phyloP scores from a whole-genome alignment of 2,329 filamentous ascomycete species.

The Claviceps paspali region DNA sequence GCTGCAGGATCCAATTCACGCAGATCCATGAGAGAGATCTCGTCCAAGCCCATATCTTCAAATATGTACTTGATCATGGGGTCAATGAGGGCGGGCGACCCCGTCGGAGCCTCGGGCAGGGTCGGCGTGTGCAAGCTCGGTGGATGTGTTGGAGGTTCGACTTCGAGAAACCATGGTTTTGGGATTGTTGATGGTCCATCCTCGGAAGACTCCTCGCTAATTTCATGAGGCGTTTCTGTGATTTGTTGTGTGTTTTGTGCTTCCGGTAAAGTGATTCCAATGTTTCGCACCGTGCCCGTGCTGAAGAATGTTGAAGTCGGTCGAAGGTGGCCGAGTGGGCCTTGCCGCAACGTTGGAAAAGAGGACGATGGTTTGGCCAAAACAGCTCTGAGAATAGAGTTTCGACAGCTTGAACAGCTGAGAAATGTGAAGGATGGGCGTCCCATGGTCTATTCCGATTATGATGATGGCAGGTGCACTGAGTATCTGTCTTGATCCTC shows the following conservation, averaged over 20 bases:
- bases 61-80: slow-evolving; percentile 65
- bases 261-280: slow-evolving; percentile 8
- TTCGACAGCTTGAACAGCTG: slow-evolving; percentile 18
- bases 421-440: slow-evolving; percentile 16
- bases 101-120: slow-evolving; percentile 43
- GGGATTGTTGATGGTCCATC: not conserved
- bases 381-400: slow-evolving; percentile 16
- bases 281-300: slow-evolving; percentile 5
- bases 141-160: slow-evolving; percentile 41
- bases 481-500: not conserved
- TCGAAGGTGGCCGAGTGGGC: slow-evolving; percentile 7
- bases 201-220: not conserved
- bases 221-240: slow-evolving; percentile 16
- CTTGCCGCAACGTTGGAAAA: slow-evolving; percentile 12
- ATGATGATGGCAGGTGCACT: not conserved
- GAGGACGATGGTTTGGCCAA: slow-evolving; percentile 10
- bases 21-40: slow-evolving; percentile 67
- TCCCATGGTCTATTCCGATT: slow-evolving; percentile 17
- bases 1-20: slow-evolving; percentile 73
- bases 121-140: slow-evolving; percentile 30
- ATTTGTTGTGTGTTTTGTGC: slow-evolving; percentile 5
- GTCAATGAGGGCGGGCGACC: slow-evolving; percentile 55
- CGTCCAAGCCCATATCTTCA: slow-evolving; percentile 73
- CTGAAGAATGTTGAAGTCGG: slow-evolving; percentile 13
- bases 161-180: slow-evolving; percentile 77